Evolutionary conservation across 352 stramenopile species (phyloP), one percentile per base, ranked within the genome.

Genomic region (Phytophthora syringae): DNA sequence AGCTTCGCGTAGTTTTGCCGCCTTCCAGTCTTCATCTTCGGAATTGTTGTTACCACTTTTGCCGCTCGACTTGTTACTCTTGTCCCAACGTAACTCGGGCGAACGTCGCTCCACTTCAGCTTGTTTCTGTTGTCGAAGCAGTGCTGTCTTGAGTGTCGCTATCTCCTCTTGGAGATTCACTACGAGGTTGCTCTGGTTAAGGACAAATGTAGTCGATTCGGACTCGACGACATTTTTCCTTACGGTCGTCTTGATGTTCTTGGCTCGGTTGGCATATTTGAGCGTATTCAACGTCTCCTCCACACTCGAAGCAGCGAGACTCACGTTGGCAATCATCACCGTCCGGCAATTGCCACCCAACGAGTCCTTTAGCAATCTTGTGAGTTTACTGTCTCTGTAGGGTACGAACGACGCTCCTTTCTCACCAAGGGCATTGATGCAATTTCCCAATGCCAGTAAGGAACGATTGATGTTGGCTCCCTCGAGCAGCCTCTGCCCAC

Each of bases 271-370:
- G 3, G 92, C 92, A 64, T 98, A 98, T 66, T 98, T 98, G 22
- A 98, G 79, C 12, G 92, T 98, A 60, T 97, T 98, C 36, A 97
- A 62, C n/a, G 92, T 98, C 68, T 98, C 92, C 62, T 98, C 89
- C 10, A 97, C 89, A 39, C 87, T 95, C 12, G 81, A 79, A 0
- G 77, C 74, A 11, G 93, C 76, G 15, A 84, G 76, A 58, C 80
- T 94, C 22, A 98, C 88, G 62, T 97, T 98, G 20, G 93, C 92
- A 54, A 98, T 98, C 90, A 98, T 98, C 3, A 98, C 93, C 0
- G 94, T 98, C 11, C 94, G 88, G 62, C 93, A 98, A 63, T 98
- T 98, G 2, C 94, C 93, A 27, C 90, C 91, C 2, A 98, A 79
- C 5, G 88, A 97, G 49, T 97, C 89, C 55, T 98, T 98, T 5